Conservation (phyloP, 2,329 filamentous ascomycete genomes). For the Epichloe glyceriae region DNA sequence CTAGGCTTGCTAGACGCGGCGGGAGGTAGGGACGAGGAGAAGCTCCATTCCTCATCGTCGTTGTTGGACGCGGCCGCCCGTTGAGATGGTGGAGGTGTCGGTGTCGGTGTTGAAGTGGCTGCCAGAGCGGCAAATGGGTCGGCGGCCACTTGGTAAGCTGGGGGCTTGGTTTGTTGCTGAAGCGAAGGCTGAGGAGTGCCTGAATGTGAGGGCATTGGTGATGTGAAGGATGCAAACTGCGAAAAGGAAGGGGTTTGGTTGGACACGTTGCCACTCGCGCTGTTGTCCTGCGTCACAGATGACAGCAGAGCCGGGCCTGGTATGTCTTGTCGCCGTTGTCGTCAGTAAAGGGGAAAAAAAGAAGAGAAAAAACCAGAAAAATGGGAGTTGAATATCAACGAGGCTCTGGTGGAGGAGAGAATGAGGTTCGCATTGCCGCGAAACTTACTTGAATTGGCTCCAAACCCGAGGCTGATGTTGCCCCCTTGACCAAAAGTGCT, state of each 20-base stretch:
- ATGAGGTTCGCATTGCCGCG: background rate
- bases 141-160: conserved; percentile 23
- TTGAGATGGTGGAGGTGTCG: conserved; percentile 12
- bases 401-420: no score
- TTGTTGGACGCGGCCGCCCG: conserved; percentile 30
- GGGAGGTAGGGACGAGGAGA: conserved; percentile 70
- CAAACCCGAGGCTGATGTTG: conserved; percentile 71
- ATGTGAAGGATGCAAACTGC: conserved; percentile 41
- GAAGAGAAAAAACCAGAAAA: background rate
- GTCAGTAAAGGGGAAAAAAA: conserved; percentile 8
- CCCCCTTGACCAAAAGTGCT: conserved; percentile 58
- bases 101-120: conserved; percentile 13
- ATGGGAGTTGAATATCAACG: background rate
- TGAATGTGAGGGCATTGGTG: conserved; percentile 37
- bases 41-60: conserved; percentile 93
- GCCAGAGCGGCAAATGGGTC: conserved; percentile 43
- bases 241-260: conserved; percentile 36
- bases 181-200: conserved; percentile 38
- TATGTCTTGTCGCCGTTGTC: conserved; percentile 37
- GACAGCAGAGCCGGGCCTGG: conserved; percentile 53
- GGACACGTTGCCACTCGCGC: conserved; percentile 31
- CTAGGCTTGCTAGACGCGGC: conserved; percentile 39
- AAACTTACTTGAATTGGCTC: conserved; percentile 51
- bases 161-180: conserved; percentile 34
- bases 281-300: conserved; percentile 48